These are phyloP conservation scores for Raddia distichophylla DNA, from an alignment of 176 grass and related monocot species.

Conservation along the genomic window DNA sequence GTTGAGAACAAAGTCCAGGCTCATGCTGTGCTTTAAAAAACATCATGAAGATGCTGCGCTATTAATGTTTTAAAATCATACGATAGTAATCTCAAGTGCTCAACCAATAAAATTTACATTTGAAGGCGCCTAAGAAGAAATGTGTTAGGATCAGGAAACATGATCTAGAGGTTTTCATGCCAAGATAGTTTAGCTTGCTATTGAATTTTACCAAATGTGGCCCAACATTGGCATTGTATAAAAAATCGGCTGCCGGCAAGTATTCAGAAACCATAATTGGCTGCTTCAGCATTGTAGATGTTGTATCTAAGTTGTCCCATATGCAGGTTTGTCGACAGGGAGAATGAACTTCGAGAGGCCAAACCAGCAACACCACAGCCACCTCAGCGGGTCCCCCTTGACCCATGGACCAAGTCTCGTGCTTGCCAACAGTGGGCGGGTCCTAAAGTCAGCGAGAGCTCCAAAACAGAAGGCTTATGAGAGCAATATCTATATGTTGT, in stretches of 20 bases:
- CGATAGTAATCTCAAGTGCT: background rate
- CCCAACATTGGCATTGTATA: background rate
- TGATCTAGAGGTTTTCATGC: background rate
- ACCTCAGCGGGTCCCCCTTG: slow-evolving; percentile 60
- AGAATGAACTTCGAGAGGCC: slow-evolving; percentile 86
- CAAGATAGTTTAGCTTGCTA: background rate
- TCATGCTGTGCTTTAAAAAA: background rate
- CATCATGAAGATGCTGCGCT: background rate
- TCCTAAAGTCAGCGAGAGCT: slow-evolving; percentile 57
- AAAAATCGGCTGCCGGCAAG: background rate
- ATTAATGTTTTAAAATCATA: background rate
- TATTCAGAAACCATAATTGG: background rate
- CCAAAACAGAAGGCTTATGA: slow-evolving; percentile 61
- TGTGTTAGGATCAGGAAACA: background rate
- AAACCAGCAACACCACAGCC: slow-evolving; percentile 69
- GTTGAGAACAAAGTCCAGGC: background rate
- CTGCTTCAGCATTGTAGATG: background rate
- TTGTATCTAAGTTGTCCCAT: background rate
- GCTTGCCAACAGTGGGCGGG: slow-evolving; percentile 69
- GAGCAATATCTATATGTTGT: background rate
- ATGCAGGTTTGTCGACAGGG: slow-evolving; percentile 85
- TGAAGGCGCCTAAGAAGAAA: background rate
- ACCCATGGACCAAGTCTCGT: slow-evolving; percentile 84
- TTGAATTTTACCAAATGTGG: background rate
- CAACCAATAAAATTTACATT: background rate